A percentile compares a stretch with the other conserved stretches of the same genome.
phyloP scores from a whole-genome alignment of 2,329 filamentous ascomycete genomes.

The Ceratocystis smalleyi region DNA sequence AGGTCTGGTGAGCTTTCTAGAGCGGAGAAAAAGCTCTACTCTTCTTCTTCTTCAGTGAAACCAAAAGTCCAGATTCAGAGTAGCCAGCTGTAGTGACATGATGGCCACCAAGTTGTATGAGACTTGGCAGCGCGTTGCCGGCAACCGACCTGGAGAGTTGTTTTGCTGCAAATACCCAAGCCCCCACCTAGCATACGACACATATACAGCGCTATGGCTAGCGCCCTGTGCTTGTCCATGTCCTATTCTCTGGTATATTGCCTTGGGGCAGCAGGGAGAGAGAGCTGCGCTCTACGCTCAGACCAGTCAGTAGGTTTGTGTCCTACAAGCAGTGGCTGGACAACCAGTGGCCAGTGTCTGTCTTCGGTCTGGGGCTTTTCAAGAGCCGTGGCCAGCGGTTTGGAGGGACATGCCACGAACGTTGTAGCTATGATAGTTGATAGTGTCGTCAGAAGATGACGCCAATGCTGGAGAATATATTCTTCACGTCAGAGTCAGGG shows the following conservation, averaged over 20 bases:
- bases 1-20: constrained; percentile 12
- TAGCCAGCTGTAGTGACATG: constrained; percentile 52
- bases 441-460: constrained; percentile 53
- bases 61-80: constrained; percentile 43
- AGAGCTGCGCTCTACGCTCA: constrained; percentile 37
- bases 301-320: constrained; percentile 39
- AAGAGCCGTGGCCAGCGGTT: constrained; percentile 31
- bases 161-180: constrained; percentile 36
- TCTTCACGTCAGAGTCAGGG: constrained; percentile 34
- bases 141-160: constrained; percentile 50
- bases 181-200: constrained; percentile 17
- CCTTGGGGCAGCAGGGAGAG: constrained; percentile 20
- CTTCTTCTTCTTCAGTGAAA: constrained; percentile 40
- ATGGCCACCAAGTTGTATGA: constrained; percentile 34
- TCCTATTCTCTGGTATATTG: neutral
- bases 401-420: constrained; percentile 42
- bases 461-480: constrained; percentile 45
- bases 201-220: neutral
- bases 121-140: constrained; percentile 41
- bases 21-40: too few species aligned
- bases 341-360: constrained; percentile 38
- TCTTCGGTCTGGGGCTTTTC: constrained; percentile 35
- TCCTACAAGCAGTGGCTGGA: constrained; percentile 67
- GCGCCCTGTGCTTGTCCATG: neutral
- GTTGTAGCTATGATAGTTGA: constrained; percentile 49